Conservation (phyloP, 2,329 filamentous ascomycete genomes). For the Nakataea oryzae region DNA sequence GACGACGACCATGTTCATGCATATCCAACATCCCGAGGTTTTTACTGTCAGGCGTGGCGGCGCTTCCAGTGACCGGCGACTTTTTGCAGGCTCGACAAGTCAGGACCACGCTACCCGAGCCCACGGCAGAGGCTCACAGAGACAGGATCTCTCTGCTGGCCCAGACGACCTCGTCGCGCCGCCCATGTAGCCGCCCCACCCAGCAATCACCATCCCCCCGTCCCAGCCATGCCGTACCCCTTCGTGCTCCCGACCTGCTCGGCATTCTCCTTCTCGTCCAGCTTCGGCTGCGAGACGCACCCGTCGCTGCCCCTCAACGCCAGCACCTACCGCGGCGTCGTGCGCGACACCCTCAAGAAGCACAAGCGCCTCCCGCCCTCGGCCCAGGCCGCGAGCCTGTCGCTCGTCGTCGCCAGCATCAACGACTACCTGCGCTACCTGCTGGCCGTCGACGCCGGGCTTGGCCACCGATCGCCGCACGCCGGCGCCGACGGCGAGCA, state of each 20-base stretch:
- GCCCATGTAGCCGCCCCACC: neutral
- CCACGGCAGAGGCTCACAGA: too few species aligned
- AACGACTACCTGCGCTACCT: constrained; percentile 78
- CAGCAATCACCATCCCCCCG: neutral
- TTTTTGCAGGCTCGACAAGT: neutral
- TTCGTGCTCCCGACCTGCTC: constrained; percentile 87
- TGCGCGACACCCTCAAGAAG: constrained; percentile 75
- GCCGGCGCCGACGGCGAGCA: constrained; percentile 41
- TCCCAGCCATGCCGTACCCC: constrained; percentile 70
- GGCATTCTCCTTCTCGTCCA: constrained; percentile 69
- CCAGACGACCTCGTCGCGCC: neutral
- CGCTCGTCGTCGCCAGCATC: constrained; percentile 57
- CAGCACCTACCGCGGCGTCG: constrained; percentile 72
- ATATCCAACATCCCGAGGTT: neutral
- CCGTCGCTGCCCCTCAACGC: constrained; percentile 77
- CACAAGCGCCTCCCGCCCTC: constrained; percentile 74
- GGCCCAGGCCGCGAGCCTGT: constrained; percentile 61
- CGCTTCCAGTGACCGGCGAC: neutral
- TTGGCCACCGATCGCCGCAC: constrained; percentile 41
- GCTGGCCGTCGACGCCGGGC: constrained; percentile 62
- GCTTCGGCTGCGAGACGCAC: constrained; percentile 70
- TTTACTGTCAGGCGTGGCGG: neutral
- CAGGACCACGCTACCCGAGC: neutral
- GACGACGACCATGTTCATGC: too few species aligned
- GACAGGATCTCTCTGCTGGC: too few species aligned